phyloP scores from a whole-genome alignment of 1,284 basidiomycete species.

The Trichosporon sp. region DNA sequence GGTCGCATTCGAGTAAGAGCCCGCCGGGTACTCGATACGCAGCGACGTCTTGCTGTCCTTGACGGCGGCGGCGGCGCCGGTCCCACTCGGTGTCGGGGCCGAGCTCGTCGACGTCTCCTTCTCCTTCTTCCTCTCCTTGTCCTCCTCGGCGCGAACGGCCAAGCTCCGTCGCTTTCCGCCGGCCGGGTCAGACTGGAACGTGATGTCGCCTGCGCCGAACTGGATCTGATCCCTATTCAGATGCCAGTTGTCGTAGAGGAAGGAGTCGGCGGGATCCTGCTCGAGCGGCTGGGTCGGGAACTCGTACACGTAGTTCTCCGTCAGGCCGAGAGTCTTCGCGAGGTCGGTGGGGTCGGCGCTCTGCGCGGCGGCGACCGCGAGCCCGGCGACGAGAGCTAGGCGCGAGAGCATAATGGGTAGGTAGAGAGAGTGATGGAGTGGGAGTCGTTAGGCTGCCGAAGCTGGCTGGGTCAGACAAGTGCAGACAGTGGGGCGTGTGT shows the following conservation, averaged over 20 bases:
- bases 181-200: slow-evolving; percentile 26
- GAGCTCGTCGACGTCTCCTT: slow-evolving; percentile 23
- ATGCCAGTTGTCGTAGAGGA: slow-evolving; percentile 42
- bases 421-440: background rate
- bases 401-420: background rate
- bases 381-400: slow-evolving; percentile 23
- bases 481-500: background rate
- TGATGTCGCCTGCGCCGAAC: slow-evolving; percentile 44
- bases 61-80: slow-evolving; percentile 22
- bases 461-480: background rate
- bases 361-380: slow-evolving; percentile 18
- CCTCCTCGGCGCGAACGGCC: slow-evolving; percentile 37
- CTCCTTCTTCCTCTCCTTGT: slow-evolving; percentile 18
- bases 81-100: slow-evolving; percentile 30
- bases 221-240: slow-evolving; percentile 40
- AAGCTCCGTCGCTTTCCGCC: slow-evolving; percentile 37
- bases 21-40: slow-evolving; percentile 51
- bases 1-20: slow-evolving; percentile 51
- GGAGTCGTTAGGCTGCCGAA: background rate
- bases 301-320: slow-evolving; percentile 36
- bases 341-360: slow-evolving; percentile 20
- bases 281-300: slow-evolving; percentile 39
- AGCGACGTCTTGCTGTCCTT: slow-evolving; percentile 44
- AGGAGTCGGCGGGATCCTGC: slow-evolving; percentile 35
- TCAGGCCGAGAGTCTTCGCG: slow-evolving; percentile 33